phyloP scores from a whole-genome alignment of 257 asterid species.

The Nicotiana obtusifolia region DNA sequence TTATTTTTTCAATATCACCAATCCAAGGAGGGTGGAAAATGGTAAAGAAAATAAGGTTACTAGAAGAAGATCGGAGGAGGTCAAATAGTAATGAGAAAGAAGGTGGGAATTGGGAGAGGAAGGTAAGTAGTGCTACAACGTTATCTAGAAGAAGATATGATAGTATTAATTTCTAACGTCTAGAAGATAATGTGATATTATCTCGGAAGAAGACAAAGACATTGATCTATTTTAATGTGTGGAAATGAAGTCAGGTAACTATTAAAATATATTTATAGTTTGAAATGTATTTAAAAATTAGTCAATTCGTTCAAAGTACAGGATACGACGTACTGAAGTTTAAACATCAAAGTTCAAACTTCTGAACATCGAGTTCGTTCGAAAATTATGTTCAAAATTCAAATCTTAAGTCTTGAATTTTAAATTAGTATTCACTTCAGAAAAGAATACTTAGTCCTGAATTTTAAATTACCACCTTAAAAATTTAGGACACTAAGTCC shows the following conservation, averaged over 20 bases:
- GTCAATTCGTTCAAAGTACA: too few species aligned
- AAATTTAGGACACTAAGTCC: too few species aligned
- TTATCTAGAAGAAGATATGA: background rate
- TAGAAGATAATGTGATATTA: background rate
- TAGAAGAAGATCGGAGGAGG: background rate
- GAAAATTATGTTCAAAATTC: too few species aligned
- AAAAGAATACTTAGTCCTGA: too few species aligned
- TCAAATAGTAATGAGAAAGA: background rate
- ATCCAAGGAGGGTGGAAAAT: background rate
- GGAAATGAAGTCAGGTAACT: too few species aligned
- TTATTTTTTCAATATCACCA: background rate
- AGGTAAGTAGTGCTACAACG: background rate
- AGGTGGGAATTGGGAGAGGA: background rate
- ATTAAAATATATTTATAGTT: too few species aligned
- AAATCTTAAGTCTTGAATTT: too few species aligned
- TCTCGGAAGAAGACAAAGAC: background rate
- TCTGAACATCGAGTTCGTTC: rapidly evolving
- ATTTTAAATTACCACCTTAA: too few species aligned
- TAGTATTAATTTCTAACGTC: background rate
- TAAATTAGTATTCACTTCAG: too few species aligned
- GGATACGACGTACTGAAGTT: too few species aligned
- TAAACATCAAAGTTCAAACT: too few species aligned
- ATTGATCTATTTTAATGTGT: background rate
- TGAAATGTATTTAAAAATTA: too few species aligned
- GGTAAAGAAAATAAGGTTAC: background rate